Evolutionary conservation across 257 asterid species (phyloP), one percentile per base, ranked within the genome.

Genomic region (Solanum bulbocastanum): DNA sequence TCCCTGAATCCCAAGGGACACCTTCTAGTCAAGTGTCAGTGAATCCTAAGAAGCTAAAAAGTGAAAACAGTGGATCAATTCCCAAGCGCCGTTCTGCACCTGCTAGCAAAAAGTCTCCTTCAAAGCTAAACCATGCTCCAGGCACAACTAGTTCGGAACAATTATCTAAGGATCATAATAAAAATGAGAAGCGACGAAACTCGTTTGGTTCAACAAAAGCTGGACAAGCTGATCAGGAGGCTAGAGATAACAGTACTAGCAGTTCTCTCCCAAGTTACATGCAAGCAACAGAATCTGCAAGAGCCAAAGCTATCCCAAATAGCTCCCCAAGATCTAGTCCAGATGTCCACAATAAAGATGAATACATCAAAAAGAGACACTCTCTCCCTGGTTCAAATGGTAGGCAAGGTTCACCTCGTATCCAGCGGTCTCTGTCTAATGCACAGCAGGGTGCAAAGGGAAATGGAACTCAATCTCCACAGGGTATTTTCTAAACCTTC

Each of bases 211-310:
- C 98, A 66, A 91, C 92, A 49, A 95, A 91, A 86, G 83, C 92
- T 23, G 96, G 92, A 86, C 91, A 91, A 2, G 91, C 85, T 84
- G 98, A 96, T 90, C 99, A 96, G 90, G 99, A 94, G 87, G 94
- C 96, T 40, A 93, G 96, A 91, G 98, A 97, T 86, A 94, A 94
- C 87, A 93, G 92, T 83, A 92, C 92, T 92, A 93, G 97, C 86
- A 94, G 84, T 87, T 84, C 98, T 86, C 92, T 97, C 76, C 99
- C 99, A 6, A 94, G 98, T 89, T 97, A 97, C 91, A 97, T 97
- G 99, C 99, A 97, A 90, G 98, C 99, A 5, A 97, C 99, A 69
- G 93, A 97, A 90, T 96, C 99, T 87, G 99, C 99, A 86, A 96
- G 91, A 90, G 98, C 98, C 83, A 97, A 97, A 92, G 96, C 95